Conservation (phyloP, 176 grass and related monocot species). For the Areca catechu region DNA sequence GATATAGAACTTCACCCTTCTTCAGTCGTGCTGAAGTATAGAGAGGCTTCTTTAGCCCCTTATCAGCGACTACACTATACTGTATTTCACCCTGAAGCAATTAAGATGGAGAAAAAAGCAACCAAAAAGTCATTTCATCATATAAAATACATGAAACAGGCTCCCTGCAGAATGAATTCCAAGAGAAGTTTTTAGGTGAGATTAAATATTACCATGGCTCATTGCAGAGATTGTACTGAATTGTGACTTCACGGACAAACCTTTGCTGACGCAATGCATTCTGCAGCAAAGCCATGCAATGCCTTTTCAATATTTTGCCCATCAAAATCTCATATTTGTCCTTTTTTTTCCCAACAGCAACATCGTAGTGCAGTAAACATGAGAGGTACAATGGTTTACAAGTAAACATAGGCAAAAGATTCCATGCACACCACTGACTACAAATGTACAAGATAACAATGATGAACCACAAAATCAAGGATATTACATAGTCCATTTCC, state of each 20-base stretch:
- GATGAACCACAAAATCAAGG: too few species aligned
- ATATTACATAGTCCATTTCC: too few species aligned
- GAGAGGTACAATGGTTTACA: background rate
- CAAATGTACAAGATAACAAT: too few species aligned
- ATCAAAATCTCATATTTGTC: too few species aligned
- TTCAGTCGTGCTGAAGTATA: slow-evolving; percentile 92
- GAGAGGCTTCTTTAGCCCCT: slow-evolving; percentile 78
- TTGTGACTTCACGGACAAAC: slow-evolving; percentile 90
- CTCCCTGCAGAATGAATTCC: background rate
- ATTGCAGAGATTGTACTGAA: slow-evolving; percentile 93
- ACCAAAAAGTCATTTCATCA: background rate
- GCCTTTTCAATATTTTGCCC: background rate
- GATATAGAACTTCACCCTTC: slow-evolving; percentile 90
- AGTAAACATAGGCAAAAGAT: slow-evolving; percentile 3
- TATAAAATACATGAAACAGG: too few species aligned
- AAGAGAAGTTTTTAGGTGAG: slow-evolving; percentile 1
- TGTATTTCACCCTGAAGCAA: slow-evolving; percentile 81
- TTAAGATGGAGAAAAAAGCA: slow-evolving; percentile 2
- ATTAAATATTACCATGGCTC: slow-evolving; percentile 70
- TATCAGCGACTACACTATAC: slow-evolving; percentile 91
- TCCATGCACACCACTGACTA: too few species aligned
- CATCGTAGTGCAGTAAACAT: too few species aligned
- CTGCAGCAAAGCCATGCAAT: slow-evolving; percentile 26
- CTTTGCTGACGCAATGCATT: slow-evolving; percentile 89
- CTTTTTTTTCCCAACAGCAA: too few species aligned